phyloP scores from a whole-genome alignment of 2,329 filamentous ascomycete species.

The Paramyrothecium roridum region DNA sequence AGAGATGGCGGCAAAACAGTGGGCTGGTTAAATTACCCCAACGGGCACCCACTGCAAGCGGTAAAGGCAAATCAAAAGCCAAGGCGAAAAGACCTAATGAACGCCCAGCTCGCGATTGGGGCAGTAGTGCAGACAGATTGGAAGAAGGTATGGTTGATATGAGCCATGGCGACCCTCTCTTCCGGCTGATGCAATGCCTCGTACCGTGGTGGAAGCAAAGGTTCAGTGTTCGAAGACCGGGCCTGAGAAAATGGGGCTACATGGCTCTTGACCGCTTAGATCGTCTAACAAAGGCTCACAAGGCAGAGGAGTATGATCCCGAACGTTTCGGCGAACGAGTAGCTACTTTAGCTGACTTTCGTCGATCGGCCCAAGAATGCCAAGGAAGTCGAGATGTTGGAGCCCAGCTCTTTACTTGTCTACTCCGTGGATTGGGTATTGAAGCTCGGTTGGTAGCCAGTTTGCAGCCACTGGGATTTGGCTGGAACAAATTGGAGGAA shows the following conservation, averaged over 20 bases:
- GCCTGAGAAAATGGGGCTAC: constrained; percentile 86
- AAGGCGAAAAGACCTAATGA: constrained; percentile 30
- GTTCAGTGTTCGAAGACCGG: constrained; percentile 74
- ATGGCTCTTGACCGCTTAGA: constrained; percentile 73
- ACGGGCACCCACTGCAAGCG: constrained; percentile 18
- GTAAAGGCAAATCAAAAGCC: constrained; percentile 30
- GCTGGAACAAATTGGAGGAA: constrained; percentile 85
- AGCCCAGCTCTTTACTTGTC: constrained; percentile 82
- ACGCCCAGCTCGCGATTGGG: constrained; percentile 62
- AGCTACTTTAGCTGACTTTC: constrained; percentile 63
- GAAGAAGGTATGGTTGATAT: constrained; percentile 72
- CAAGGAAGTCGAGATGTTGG: constrained; percentile 84
- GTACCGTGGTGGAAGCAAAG: constrained; percentile 83
- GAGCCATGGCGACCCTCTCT: constrained; percentile 78
- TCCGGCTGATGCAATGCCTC: constrained; percentile 73
- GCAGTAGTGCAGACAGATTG: constrained; percentile 61
- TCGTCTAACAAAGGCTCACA: constrained; percentile 68
- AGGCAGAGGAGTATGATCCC: constrained; percentile 57
- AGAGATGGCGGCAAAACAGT: constrained; percentile 68
- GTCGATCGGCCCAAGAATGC: constrained; percentile 63
- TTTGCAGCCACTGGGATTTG: constrained; percentile 83
- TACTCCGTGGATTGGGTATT: constrained; percentile 76
- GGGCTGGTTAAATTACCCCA: constrained; percentile 50
- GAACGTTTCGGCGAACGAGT: constrained; percentile 75
- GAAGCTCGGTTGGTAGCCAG: constrained; percentile 82